Percentiles rank a stretch among this genome's conserved stretches.
Conservation (phyloP, 148 eudicot genomes). For the Rhododendron ferrugineum region DNA sequence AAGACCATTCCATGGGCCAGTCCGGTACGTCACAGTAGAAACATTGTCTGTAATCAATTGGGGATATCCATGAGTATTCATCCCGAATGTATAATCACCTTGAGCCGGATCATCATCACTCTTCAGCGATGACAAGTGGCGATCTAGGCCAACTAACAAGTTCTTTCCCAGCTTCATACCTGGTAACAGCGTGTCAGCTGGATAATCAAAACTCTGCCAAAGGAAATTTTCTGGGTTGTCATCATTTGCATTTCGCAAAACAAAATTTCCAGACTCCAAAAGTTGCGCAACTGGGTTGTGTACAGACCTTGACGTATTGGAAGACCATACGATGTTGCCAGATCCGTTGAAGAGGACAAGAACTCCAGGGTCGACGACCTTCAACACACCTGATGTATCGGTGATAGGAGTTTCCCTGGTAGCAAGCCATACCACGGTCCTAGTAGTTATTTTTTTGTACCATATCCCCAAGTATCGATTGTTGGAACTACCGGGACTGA, state of each 20-base stretch:
- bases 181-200: neutral
- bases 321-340: slow-evolving; percentile 7
- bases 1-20: slow-evolving; percentile 25
- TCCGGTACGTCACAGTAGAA: neutral
- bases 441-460: slow-evolving; percentile 10
- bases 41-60: neutral
- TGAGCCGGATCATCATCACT: slow-evolving; percentile 17
- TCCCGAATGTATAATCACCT: slow-evolving; percentile 2
- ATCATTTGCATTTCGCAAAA: slow-evolving; percentile 7
- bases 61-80: slow-evolving; percentile 17
- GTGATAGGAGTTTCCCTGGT: slow-evolving; percentile 13
- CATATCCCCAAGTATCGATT: neutral
- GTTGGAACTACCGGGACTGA: neutral
- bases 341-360: slow-evolving; percentile 3
- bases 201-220: slow-evolving; percentile 31
- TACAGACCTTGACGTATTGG: slow-evolving; percentile 10
- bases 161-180: slow-evolving; percentile 19
- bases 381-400: slow-evolving; percentile 11
- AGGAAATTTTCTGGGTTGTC: slow-evolving; percentile 6
- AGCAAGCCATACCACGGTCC: slow-evolving; percentile 24
- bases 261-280: slow-evolving; percentile 21
- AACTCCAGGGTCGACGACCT: slow-evolving; percentile 3
- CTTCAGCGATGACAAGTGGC: slow-evolving; percentile 15
- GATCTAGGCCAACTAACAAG: neutral
- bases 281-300: slow-evolving; percentile 16